Base-by-base conservation (phyloP, 2,329 filamentous ascomycete genomes). In the Magnaporthiopsis poae region DNA sequence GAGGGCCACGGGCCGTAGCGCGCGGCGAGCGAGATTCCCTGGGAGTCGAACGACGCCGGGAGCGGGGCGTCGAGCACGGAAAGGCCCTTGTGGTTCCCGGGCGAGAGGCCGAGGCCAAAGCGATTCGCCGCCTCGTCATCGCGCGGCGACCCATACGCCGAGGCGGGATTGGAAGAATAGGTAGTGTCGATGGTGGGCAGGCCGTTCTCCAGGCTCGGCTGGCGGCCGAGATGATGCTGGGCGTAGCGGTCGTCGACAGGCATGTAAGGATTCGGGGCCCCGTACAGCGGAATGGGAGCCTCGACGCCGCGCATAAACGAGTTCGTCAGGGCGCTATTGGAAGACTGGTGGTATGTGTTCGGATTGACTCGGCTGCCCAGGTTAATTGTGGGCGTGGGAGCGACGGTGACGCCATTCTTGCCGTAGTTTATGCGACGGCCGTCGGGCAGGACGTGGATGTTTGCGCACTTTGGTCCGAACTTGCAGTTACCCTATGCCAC, bases 381-480 rank as follows among this genome's bases (percentile, higher is more conserved):
- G 80, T 81, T 87, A 67, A 87, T 76, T 65, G 82, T 80, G 66
- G 81, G 78, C 76, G 76, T 82, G 74, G 62, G 62, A 65, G 80
- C 87, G 77, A 85, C 86, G 68, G 82, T 90, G 81, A 83, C 90
- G 80, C 85, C 85, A 73, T 86, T 86, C 75, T 87, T 88, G 72
- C 86, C 83, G 72, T 89, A 89, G 78, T 97, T 97, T 75, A 98
- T 91, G 75, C 94, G 87, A 73, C 92, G 88, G 68, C 95, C 95
- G 77, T 98, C 93, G 71, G 93, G 92, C 63, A 97, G 88, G 73
- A 98, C 90, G 78, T 99, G 95, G 70, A 96, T 91, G 75, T 98
- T 91, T 74, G 94, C 94, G 82, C 95, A 99, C 79, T 98, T 98
- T 70, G 92, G 90, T 69, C 95, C 95, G 77, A 98, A 99, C 78